These are phyloP conservation scores for Mucor saturninus DNA, from an alignment of 371 early-diverging fungal species.

Conservation along the genomic window DNA sequence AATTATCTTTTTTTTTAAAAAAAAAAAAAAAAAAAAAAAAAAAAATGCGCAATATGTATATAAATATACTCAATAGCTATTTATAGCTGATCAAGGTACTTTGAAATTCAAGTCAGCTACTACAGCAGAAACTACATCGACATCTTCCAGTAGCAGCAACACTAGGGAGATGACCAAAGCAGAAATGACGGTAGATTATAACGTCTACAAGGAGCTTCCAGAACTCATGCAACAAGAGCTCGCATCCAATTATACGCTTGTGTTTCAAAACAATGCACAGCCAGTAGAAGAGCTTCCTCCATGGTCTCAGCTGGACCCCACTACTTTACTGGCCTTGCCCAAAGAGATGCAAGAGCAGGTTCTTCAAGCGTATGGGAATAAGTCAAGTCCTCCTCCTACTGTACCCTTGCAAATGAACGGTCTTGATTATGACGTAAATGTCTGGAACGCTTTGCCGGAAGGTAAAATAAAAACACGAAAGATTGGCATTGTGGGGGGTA, in stretches of 20 bases:
- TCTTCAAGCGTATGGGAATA: conserved; percentile 40
- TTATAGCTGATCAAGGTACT: conserved; percentile 18
- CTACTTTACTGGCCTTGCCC: conserved; percentile 47
- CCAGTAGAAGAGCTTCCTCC: conserved; percentile 41
- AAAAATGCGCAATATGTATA: background rate
- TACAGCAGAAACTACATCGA: no score
- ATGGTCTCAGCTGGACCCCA: conserved; percentile 61
- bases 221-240: conserved; percentile 31
- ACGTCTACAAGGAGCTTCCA: conserved; percentile 35
- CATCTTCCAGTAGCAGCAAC: background rate
- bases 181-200: conserved; percentile 23
- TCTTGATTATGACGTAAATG: conserved; percentile 23
- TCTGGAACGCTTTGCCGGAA: conserved; percentile 36
- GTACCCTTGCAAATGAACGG: background rate
- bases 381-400: background rate
- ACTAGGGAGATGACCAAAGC: background rate
- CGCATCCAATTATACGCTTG: conserved; percentile 3
- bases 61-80: background rate
- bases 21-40: background rate
- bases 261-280: background rate
- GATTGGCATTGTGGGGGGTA: no score
- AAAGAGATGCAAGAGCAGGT: conserved; percentile 44
- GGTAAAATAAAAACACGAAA: background rate
- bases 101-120: conserved; percentile 9
- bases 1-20: no score